Percentiles rank a stretch among this genome's conserved stretches.
phyloP scores from a whole-genome alignment of 352 stramenopile species.

The Phytopythium kandeliae region DNA sequence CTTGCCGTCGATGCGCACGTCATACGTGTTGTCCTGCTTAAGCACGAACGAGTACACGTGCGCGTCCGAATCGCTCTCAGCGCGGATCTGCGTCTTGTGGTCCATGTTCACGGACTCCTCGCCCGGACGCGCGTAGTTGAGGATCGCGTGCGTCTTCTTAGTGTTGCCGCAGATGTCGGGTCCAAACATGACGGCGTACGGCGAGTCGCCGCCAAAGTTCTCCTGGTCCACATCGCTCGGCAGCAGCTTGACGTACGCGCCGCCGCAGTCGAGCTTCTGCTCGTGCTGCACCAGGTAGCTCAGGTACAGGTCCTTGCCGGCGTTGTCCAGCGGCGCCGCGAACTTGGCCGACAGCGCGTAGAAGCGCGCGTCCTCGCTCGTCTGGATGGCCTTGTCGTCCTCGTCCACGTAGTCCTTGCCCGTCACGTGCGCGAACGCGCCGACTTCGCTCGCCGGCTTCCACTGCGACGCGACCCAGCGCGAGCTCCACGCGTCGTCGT shows the following conservation, averaged over 20 bases:
- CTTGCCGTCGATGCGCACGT: conserved; percentile 96
- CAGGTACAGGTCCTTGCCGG: conserved; percentile 88
- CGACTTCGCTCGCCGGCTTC: conserved; percentile 93
- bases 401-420: conserved; percentile 91
- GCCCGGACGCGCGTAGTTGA: conserved; percentile 96
- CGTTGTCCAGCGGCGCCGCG: conserved; percentile 83
- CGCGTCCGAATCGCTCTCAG: conserved; percentile 78
- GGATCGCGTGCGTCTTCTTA: conserved; percentile 97
- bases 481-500: conserved; percentile 75
- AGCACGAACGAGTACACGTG: conserved; percentile 99
- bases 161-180: conserved; percentile 98
- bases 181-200: conserved; percentile 98
- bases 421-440: conserved; percentile 92
- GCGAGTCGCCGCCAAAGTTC: conserved; percentile 94
- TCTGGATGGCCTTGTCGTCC: conserved; percentile 94
- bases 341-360: conserved; percentile 96
- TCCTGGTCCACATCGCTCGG: conserved; percentile 87
- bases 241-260: conserved; percentile 99
- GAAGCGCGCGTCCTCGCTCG: conserved; percentile 93
- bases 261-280: conserved; percentile 98
- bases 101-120: conserved; percentile 91
- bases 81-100: conserved; percentile 79
- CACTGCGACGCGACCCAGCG: conserved; percentile 91
- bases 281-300: conserved; percentile 99
- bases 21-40: conserved; percentile 97